Percentiles rank a stretch among this genome's conserved stretches.
Evolutionary conservation across 768 basidiomycete genomes (phyloP).

Genomic region (Guyanaporus albipodus): DNA sequence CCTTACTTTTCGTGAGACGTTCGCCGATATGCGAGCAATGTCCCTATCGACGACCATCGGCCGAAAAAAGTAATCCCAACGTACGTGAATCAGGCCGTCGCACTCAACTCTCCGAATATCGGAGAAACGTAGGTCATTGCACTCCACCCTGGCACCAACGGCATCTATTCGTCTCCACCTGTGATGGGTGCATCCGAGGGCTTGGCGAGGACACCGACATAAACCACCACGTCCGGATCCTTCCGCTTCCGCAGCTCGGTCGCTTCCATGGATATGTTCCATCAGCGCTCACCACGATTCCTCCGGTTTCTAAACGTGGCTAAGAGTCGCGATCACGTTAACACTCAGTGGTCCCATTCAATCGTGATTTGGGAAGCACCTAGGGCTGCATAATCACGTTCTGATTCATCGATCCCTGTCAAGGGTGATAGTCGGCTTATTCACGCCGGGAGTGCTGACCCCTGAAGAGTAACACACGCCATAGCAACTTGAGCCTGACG

Average conservation of each 20-base stretch:
- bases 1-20: too few relatives aligned
- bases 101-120: background rate
- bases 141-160: background rate
- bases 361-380: conserved; percentile 7
- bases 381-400: background rate
- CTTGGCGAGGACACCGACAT: background rate
- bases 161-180: background rate
- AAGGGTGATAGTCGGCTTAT: background rate
- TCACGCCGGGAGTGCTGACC: background rate
- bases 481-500: too few relatives aligned
- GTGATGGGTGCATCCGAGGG: background rate
- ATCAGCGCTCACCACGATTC: conserved; percentile 2
- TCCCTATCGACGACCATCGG: background rate
- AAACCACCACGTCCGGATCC: background rate
- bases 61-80: background rate
- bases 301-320: background rate
- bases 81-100: background rate
- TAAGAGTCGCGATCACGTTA: conserved; percentile 1
- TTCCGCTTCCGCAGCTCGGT: conserved; percentile 10
- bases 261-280: background rate
- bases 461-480: too few relatives aligned
- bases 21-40: too few relatives aligned
- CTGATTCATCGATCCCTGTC: background rate
- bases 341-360: background rate
- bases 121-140: background rate